These are phyloP conservation scores for Collybia nuda DNA, from an alignment of 768 basidiomycete genomes.

Conservation along the genomic window DNA sequence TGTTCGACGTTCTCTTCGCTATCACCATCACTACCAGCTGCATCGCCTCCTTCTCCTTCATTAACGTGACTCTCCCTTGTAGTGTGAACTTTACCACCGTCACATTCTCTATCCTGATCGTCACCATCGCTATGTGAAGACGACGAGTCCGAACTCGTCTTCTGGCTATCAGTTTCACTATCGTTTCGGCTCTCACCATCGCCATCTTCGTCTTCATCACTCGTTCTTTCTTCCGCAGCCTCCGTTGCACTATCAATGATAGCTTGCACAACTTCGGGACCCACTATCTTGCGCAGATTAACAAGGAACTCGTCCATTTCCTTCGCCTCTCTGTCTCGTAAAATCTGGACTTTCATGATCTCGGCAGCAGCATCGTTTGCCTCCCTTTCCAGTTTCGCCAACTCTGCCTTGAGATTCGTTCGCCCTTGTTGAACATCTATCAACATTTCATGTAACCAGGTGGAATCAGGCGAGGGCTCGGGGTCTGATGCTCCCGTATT, in stretches of 20 bases:
- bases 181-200: background rate
- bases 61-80: too few species aligned
- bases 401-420: background rate
- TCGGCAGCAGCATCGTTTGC: slow-evolving; percentile 1
- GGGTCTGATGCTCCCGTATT: background rate
- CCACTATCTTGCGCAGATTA: background rate
- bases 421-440: background rate
- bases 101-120: background rate
- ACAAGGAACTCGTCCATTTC: background rate
- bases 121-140: background rate
- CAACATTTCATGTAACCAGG: slow-evolving; percentile 4
- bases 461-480: background rate
- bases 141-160: too few species aligned
- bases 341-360: background rate
- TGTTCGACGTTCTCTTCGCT: background rate
- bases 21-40: background rate
- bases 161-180: background rate
- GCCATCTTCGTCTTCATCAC: slow-evolving; percentile 1
- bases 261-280: background rate
- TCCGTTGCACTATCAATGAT: slow-evolving; percentile 1
- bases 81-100: background rate
- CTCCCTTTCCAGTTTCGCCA: background rate
- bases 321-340: slow-evolving; percentile 4
- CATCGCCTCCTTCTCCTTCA: too few species aligned
- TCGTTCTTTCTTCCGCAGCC: background rate